phyloP scores from a whole-genome alignment of 768 basidiomycete species.

The Dioszegia crocea region DNA sequence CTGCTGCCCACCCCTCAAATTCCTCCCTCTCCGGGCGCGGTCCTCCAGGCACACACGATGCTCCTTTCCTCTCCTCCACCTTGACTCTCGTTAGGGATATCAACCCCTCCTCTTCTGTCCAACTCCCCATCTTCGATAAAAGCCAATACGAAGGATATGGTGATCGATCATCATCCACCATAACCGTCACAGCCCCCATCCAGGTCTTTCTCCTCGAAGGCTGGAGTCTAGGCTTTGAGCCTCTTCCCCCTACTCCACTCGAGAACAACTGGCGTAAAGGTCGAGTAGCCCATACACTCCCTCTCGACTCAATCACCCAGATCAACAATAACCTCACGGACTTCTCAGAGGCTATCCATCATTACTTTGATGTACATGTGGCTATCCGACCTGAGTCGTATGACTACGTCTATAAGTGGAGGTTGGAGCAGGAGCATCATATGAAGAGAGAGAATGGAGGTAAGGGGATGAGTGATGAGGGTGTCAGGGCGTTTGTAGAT shows the following conservation, averaged over 20 bases:
- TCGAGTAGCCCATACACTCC: slow-evolving; percentile 20
- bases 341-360: slow-evolving; percentile 66
- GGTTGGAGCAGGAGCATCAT: slow-evolving; percentile 78
- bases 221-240: slow-evolving; percentile 73
- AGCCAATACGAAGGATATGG: slow-evolving; percentile 74
- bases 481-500: slow-evolving; percentile 76
- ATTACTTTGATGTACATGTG: slow-evolving; percentile 66
- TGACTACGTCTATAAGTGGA: slow-evolving; percentile 73
- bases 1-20: slow-evolving; percentile 59
- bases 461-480: slow-evolving; percentile 76
- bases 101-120: not conserved
- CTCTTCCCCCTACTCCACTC: slow-evolving; percentile 1
- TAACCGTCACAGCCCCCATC: slow-evolving; percentile 55
- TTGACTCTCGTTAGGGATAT: not conserved
- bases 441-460: slow-evolving; percentile 85
- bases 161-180: slow-evolving; percentile 62
- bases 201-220: slow-evolving; percentile 91
- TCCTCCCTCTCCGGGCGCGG: slow-evolving; percentile 71
- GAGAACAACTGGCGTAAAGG: not conserved
- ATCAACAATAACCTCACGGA: slow-evolving; percentile 61
- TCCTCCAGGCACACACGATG: slow-evolving; percentile 49
- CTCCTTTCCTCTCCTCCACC: not conserved
- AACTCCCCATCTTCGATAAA: slow-evolving; percentile 76
- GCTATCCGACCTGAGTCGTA: slow-evolving; percentile 56
- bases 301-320: slow-evolving; percentile 56